Base-by-base conservation (phyloP, 495 filamentous ascomycete genomes). In the Penicillium silybi region DNA sequence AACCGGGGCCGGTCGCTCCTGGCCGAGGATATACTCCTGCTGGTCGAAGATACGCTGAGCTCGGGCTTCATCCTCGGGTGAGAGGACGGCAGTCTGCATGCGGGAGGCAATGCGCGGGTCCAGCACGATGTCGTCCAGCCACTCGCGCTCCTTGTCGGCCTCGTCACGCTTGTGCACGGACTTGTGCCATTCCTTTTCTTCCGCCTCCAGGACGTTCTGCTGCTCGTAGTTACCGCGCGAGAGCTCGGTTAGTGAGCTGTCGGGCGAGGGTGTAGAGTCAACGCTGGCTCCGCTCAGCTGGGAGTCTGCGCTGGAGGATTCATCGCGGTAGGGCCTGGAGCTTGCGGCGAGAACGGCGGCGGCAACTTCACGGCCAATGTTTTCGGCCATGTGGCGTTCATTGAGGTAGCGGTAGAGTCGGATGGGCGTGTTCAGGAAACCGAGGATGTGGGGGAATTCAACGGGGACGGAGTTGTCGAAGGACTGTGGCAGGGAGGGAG, bases 121-220 rank as follows among this genome's bases (percentile, higher is more conserved):
- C 4, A 96, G 64, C 2, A 89, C 84, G 13, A 97, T 71, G 16
- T 84, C 80, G 48, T 88, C 85, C 4, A 88, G 68, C 88, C 87
- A 96, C 19, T 88, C 84, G 57, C 82, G 79, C 67, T 85, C 88
- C 53, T 70, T 66, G 35, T 76, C 69, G 11, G 62, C 56, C 29
- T 81, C 80, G 32, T 77, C 74, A 15, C 79, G 80, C 65, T 87
- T 86, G 70, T 85, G 83, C 6, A 85, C 83, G 2, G 76, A 79
- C 67, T 96, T 97, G 58, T 85, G 80, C 93, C 95, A 97, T 58
- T 96, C 86, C 40, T 68, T 71, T 67, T 97, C 93, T 71, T 95
- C 95, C 48, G 83, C 69, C 23, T 75, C 70, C 16, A 97, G 77
- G n/a, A 81, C 73, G n/a, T 65, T 68, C 52, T 87, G 78, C 61